phyloP scores from a whole-genome alignment of 768 basidiomycete species.

The Boletus edulis region DNA sequence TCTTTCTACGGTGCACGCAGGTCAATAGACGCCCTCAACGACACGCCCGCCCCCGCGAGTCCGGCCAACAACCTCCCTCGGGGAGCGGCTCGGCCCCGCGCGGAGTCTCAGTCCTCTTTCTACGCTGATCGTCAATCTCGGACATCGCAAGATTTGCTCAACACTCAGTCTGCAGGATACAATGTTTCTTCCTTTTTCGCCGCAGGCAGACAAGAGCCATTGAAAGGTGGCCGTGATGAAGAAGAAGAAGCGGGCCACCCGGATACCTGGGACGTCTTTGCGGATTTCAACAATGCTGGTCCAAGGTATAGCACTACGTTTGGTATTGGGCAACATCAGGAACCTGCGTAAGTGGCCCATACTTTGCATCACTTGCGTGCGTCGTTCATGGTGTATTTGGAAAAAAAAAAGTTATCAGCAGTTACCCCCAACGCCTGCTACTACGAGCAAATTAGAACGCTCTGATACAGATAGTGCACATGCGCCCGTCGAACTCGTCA shows the following conservation, averaged over 20 bases:
- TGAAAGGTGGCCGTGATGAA: slow-evolving; percentile 78
- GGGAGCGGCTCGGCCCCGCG: slow-evolving; percentile 43
- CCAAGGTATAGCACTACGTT: slow-evolving; percentile 72
- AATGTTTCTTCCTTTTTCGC: slow-evolving; percentile 68
- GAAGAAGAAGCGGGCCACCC: slow-evolving; percentile 46
- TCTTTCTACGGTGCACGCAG: slow-evolving; percentile 72
- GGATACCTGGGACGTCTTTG: slow-evolving; percentile 75
- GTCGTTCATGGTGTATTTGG: slow-evolving; percentile 6
- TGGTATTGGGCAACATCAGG: slow-evolving; percentile 37
- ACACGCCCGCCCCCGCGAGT: slow-evolving; percentile 34
- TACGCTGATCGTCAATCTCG: slow-evolving; percentile 41
- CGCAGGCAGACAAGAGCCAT: slow-evolving; percentile 68
- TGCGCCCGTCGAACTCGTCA: slow-evolving; percentile 80
- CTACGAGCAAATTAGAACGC: slow-evolving; percentile 35
- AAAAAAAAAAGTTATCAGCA: slow-evolving; percentile 42
- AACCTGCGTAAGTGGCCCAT: slow-evolving; percentile 44
- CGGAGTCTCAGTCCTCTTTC: slow-evolving; percentile 75
- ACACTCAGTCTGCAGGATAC: slow-evolving; percentile 64
- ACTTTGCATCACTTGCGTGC: not conserved
- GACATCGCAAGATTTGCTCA: slow-evolving; percentile 48
- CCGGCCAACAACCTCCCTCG: slow-evolving; percentile 17
- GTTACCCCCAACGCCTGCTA: slow-evolving; percentile 31
- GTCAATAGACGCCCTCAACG: slow-evolving; percentile 61
- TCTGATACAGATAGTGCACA: slow-evolving; percentile 30
- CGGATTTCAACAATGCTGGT: slow-evolving; percentile 87